Percentiles rank a stretch among this genome's conserved stretches.
phyloP scores from a whole-genome alignment of 2,329 filamentous ascomycete genomes.

The Remersonia thermophila region DNA sequence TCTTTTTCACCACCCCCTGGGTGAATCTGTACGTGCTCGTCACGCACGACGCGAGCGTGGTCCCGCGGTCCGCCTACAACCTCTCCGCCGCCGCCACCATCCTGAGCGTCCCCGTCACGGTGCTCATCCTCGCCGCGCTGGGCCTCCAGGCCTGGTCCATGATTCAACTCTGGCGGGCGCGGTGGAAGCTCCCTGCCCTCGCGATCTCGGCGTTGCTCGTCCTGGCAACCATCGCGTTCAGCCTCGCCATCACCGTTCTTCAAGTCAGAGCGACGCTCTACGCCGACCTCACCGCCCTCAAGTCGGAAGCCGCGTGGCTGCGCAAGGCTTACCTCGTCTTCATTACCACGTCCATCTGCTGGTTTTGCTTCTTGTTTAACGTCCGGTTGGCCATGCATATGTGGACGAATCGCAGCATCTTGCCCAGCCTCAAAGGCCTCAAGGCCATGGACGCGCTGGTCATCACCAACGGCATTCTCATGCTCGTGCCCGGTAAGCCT shows the following conservation, averaged over 20 bases:
- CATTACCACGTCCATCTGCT: constrained; percentile 24
- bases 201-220: constrained; percentile 25
- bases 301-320: constrained; percentile 23
- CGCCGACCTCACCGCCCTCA: not conserved
- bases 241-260: constrained; percentile 24
- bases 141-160: constrained; percentile 41
- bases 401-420: constrained; percentile 32
- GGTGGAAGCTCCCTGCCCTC: constrained; percentile 21
- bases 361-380: constrained; percentile 46
- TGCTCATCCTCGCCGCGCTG: constrained; percentile 35
- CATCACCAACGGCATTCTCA: constrained; percentile 43
- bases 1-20: constrained; percentile 50
- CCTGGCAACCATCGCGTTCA: constrained; percentile 20
- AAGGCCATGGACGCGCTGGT: constrained; percentile 42
- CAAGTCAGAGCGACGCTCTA: constrained; percentile 24
- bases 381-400: constrained; percentile 37
- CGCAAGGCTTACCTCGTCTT: constrained; percentile 25
- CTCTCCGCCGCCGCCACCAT: constrained; percentile 28
- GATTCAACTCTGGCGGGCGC: constrained; percentile 33
- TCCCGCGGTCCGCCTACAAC: constrained; percentile 29
- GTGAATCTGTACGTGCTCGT: constrained; percentile 49
- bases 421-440: constrained; percentile 30
- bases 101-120: constrained; percentile 31
- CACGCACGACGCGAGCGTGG: constrained; percentile 38
- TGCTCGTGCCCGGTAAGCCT: constrained; percentile 40